Conservation (phyloP, 164 flowering plant species). For the Aristolochia fimbriata region DNA sequence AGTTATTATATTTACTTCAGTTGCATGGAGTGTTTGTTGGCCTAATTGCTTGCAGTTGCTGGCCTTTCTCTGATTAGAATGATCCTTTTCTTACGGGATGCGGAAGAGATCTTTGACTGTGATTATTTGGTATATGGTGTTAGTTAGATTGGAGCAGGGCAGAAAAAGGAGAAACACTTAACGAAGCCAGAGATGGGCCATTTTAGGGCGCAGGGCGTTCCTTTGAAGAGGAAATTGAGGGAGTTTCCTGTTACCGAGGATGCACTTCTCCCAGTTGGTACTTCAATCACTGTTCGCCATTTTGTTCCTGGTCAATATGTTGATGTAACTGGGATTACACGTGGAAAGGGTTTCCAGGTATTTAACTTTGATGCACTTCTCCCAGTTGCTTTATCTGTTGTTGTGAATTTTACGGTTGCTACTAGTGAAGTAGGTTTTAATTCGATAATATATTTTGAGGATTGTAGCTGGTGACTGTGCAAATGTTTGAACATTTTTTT, state of each 20-base stretch:
- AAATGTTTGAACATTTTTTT: too few relatives aligned
- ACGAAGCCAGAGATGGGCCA: slow-evolving; percentile 93
- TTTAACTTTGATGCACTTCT: not conserved
- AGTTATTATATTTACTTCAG: not conserved
- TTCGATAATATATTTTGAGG: too few relatives aligned
- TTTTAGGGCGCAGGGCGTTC: slow-evolving; percentile 94
- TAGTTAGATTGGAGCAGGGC: slow-evolving; percentile 90
- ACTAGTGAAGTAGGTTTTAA: too few relatives aligned
- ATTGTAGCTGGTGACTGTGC: too few relatives aligned
- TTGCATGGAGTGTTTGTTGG: not conserved
- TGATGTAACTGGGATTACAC: slow-evolving; percentile 80
- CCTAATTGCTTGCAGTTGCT: not conserved
- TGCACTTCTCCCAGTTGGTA: slow-evolving; percentile 93
- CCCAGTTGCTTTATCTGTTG: too few relatives aligned
- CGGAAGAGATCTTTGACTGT: not conserved
- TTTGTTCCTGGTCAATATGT: slow-evolving; percentile 93
- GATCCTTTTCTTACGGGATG: not conserved
- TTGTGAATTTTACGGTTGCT: too few relatives aligned
- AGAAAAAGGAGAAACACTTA: slow-evolving; percentile 89
- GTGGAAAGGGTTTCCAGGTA: slow-evolving; percentile 98
- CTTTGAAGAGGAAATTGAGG: slow-evolving; percentile 81
- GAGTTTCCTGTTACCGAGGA: slow-evolving; percentile 96
- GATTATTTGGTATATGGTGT: slow-evolving; percentile 13
- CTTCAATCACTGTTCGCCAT: slow-evolving; percentile 72
- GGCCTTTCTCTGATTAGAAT: not conserved